Evolutionary conservation across 805 yeast species (phyloP).

Genomic region (Ogataea salicorniae): DNA sequence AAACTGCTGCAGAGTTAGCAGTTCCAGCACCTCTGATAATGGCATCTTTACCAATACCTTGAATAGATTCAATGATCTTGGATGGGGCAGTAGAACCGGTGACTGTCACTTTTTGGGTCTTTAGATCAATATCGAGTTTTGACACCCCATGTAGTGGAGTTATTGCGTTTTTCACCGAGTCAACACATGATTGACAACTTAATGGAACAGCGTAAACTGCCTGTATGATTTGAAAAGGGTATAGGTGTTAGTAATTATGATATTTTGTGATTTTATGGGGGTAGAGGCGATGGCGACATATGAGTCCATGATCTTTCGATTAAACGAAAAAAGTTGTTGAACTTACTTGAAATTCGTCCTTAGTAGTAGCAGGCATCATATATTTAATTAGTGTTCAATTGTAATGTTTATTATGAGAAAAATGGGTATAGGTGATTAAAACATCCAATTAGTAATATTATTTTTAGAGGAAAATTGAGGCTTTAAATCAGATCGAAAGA

Average conservation of each 20-base stretch:
- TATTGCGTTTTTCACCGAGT: constrained; percentile 52
- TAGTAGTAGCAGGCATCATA: constrained; percentile 13
- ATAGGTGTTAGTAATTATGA: neutral
- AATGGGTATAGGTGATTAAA: too few relatives aligned
- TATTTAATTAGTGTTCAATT: neutral
- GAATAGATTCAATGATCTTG: constrained; percentile 59
- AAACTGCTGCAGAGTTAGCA: constrained; percentile 86
- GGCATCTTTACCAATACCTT: constrained; percentile 77
- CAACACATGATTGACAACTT: constrained; percentile 71
- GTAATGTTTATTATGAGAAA: neutral
- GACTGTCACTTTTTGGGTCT: constrained; percentile 58
- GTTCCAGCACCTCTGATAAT: constrained; percentile 88
- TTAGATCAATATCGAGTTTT: constrained; percentile 50
- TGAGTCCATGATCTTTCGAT: too few relatives aligned
- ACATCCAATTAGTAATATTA: too few relatives aligned
- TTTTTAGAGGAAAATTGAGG: too few relatives aligned
- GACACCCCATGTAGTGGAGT: constrained; percentile 45
- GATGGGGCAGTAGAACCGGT: constrained; percentile 76
- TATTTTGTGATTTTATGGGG: too few relatives aligned
- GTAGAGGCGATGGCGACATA: too few relatives aligned
- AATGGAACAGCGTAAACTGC: constrained; percentile 84
- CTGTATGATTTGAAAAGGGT: constrained; percentile 21
- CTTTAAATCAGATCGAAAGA: too few relatives aligned
- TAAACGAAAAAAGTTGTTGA: neutral
- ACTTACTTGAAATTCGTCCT: constrained; percentile 21